Evolutionary conservation across 257 asterid genomes (phyloP), one percentile per base, ranked within the genome.

Genomic region (Solanum virginianum): DNA sequence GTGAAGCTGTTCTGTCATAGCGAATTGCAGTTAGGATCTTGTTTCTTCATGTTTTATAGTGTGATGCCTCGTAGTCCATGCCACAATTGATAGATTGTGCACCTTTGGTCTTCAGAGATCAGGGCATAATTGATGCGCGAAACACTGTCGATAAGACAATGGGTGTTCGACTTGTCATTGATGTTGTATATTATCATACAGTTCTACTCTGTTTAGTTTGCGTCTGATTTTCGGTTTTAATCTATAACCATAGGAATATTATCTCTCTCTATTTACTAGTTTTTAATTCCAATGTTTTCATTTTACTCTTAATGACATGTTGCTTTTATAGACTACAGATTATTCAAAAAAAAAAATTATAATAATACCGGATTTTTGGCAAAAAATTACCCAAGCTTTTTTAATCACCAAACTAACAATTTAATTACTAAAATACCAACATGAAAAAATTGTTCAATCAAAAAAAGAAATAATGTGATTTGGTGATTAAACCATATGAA

Each of bases 1-100:
- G 88, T 80, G 94, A 92, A 89, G 88, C 95, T 80, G 94, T 90
- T 82, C 74, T 51, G 47, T 57, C 82, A 77, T 77, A 77, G 82
- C 63, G 6, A 53, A 51, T 77, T 16, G 81, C 81, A 74, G n/a
- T 51, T 2, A 8, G 59, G 17, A 51, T 51, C 41, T 14, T 75
- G 24, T 75, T 77, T 49, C 10, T 49, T 14, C 43, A 14, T 22
- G 41, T 45, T 24, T 75, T 4, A 24, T 24, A 15, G 65, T 53
- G 65, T 77, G 63, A 77, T 51, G 65, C 26, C 82, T 53, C 49
- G 29, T 51, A 77, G 65, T 53, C 82, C 65, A 24, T 24, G 22
- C 60, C 43, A 24, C 17, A 14, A 74, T 7, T 74, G n/a, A 47
- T 13, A 22, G 41, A 2, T 5, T 47, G 43, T 1, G 81, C 81